These are phyloP conservation scores for Sordariomycetes sp. DNA, from an alignment of 2,329 filamentous ascomycete genomes.

Conservation along the genomic window DNA sequence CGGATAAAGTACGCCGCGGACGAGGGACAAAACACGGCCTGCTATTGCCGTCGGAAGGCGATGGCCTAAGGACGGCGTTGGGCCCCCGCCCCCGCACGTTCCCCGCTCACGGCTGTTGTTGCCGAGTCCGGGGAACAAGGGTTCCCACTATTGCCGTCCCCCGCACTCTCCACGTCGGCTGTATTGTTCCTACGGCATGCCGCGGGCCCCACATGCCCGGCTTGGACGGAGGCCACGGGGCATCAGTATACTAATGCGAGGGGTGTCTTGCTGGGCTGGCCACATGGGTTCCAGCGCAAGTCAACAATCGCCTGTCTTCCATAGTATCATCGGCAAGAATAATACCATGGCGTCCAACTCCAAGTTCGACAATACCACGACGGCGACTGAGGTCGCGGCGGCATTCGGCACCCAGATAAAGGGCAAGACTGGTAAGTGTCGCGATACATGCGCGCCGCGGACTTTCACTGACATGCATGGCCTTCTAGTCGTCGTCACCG, in stretches of 20 bases:
- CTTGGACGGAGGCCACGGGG: not conserved
- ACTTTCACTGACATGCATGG: not conserved
- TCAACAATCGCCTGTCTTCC: not conserved
- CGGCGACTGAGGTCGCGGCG: slow-evolving; percentile 13
- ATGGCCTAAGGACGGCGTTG: too few relatives aligned
- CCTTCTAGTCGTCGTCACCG: slow-evolving; percentile 22
- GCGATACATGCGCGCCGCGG: not conserved
- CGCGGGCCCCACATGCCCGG: not conserved
- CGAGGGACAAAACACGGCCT: too few relatives aligned
- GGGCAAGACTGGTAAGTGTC: slow-evolving; percentile 14
- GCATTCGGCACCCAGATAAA: slow-evolving; percentile 17
- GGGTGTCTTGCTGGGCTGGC: not conserved
- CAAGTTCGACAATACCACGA: slow-evolving; percentile 8
- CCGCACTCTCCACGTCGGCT: not conserved
- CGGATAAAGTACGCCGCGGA: too few relatives aligned
- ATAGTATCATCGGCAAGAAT: not conserved
- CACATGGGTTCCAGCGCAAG: not conserved
- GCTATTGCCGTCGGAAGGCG: too few relatives aligned
- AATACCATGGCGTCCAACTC: not conserved
- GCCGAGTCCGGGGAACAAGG: not conserved
- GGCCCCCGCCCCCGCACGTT: not conserved
- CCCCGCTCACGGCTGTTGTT: not conserved
- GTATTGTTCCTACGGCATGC: not conserved
- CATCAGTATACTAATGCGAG: not conserved
- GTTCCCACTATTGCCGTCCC: not conserved